phyloP scores from a whole-genome alignment of 495 filamentous ascomycete species.

The Cenococcum geophilum region DNA sequence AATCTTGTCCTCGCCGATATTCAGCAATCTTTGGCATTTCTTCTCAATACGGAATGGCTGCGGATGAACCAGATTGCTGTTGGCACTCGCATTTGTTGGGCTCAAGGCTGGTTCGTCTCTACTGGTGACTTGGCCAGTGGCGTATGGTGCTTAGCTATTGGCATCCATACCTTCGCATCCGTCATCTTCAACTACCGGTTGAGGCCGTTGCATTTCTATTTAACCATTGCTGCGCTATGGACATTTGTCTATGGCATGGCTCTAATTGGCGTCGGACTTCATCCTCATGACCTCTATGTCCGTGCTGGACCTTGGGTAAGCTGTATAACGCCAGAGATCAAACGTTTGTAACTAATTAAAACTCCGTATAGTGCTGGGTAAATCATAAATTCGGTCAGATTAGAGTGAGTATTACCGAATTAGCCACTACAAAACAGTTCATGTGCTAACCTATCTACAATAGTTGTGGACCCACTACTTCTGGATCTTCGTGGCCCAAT shows the following conservation, averaged over 20 bases:
- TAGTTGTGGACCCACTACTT: slow-evolving; percentile 72
- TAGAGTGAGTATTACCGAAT: neutral
- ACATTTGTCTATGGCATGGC: slow-evolving; percentile 21
- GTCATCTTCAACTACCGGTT: slow-evolving; percentile 31
- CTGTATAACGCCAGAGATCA: neutral
- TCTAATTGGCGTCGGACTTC: slow-evolving; percentile 13
- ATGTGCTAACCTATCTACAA: slow-evolving; percentile 20
- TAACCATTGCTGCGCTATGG: slow-evolving; percentile 17
- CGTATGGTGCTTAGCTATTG: slow-evolving; percentile 52
- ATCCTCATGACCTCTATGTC: slow-evolving; percentile 21
- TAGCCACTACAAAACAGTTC: neutral
- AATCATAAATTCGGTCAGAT: slow-evolving; percentile 23
- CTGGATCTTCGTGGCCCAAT: slow-evolving; percentile 68
- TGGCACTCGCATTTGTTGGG: slow-evolving; percentile 52
- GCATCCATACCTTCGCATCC: slow-evolving; percentile 53
- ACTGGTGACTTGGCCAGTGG: slow-evolving; percentile 64
- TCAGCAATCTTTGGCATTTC: slow-evolving; percentile 62
- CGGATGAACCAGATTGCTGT: slow-evolving; percentile 50
- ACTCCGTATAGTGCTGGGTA: slow-evolving; percentile 24
- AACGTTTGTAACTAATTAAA: neutral
- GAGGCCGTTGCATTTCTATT: slow-evolving; percentile 17
- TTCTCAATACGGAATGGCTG: slow-evolving; percentile 62
- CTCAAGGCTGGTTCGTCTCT: slow-evolving; percentile 66
- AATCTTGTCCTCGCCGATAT: slow-evolving; percentile 71
- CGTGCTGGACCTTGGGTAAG: slow-evolving; percentile 28